Percentiles rank a stretch among this genome's conserved stretches.
phyloP scores from a whole-genome alignment of 306 rosid species.

The Datisca glomerata region DNA sequence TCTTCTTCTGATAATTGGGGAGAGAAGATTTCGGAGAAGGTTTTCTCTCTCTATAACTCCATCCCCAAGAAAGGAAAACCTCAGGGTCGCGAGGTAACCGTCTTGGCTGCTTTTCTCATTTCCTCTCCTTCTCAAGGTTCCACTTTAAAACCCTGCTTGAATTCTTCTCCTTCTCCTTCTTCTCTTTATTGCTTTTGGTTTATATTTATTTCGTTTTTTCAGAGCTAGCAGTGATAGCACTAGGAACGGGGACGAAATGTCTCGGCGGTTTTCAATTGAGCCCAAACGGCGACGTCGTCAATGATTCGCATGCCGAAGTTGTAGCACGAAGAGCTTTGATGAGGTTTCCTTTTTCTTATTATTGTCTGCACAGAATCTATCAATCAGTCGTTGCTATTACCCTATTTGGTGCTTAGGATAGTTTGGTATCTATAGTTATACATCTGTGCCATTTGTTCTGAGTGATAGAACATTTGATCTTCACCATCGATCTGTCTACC shows the following conservation, averaged over 20 bases:
- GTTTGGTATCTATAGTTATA: no score
- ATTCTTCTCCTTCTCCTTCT: background rate
- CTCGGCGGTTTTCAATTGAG: constrained; percentile 68
- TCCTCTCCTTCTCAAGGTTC: constrained; percentile 69
- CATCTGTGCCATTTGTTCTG: no score
- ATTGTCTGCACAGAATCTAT: background rate
- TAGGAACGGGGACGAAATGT: constrained; percentile 94
- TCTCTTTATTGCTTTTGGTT: background rate
- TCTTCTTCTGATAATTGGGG: constrained; percentile 29
- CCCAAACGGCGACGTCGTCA: constrained; percentile 54
- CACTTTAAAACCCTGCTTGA: background rate
- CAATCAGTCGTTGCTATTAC: background rate
- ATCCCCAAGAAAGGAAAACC: constrained; percentile 89
- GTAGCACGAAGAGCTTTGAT: constrained; percentile 70
- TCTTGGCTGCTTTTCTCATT: constrained; percentile 69
- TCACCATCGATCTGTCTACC: no score
- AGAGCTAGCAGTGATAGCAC: constrained; percentile 64
- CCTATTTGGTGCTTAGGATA: no score
- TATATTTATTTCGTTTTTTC: constrained; percentile 3
- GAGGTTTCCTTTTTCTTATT: constrained; percentile 29
- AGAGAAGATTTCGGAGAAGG: constrained; percentile 37
- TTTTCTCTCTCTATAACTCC: constrained; percentile 37
- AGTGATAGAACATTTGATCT: no score
- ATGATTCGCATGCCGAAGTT: constrained; percentile 88
- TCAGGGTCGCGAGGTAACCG: constrained; percentile 85